These are phyloP conservation scores for Raphanus raphanistrum DNA, from an alignment of 345 rosid species.

Conservation along the genomic window DNA sequence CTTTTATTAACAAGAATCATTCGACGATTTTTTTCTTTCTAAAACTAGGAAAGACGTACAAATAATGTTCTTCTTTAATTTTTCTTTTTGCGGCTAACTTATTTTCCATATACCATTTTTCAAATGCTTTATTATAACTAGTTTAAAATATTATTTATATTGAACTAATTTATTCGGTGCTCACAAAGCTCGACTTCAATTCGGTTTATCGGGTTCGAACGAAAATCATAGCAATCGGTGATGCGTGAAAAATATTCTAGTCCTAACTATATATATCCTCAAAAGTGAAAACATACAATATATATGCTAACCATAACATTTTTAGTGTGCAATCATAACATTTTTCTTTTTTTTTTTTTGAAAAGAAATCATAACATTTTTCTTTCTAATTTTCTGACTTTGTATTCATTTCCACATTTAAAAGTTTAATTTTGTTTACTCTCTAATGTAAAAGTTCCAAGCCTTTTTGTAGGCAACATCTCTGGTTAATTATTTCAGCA, in stretches of 20 bases:
- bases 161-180: neutral
- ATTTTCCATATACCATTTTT: neutral
- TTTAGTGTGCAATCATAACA: neutral
- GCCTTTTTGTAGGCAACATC: neutral
- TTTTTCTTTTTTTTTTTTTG: neutral
- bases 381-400: neutral
- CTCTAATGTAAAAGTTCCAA: neutral
- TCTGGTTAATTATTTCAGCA: neutral
- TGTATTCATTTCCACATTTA: neutral
- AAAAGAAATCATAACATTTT: neutral
- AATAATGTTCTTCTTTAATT: neutral
- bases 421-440: neutral
- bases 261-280: neutral
- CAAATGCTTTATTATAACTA: neutral
- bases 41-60: neutral
- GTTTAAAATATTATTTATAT: neutral
- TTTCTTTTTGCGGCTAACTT: neutral
- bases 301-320: neutral
- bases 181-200: neutral
- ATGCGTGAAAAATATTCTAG: neutral
- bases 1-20: neutral
- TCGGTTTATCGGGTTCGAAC: neutral
- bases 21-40: neutral
- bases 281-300: neutral
- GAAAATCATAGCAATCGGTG: neutral